Evolutionary conservation across 2,329 filamentous ascomycete species (phyloP), one percentile per base, ranked within the genome.

Genomic region (Tolypocladium nubicola): DNA sequence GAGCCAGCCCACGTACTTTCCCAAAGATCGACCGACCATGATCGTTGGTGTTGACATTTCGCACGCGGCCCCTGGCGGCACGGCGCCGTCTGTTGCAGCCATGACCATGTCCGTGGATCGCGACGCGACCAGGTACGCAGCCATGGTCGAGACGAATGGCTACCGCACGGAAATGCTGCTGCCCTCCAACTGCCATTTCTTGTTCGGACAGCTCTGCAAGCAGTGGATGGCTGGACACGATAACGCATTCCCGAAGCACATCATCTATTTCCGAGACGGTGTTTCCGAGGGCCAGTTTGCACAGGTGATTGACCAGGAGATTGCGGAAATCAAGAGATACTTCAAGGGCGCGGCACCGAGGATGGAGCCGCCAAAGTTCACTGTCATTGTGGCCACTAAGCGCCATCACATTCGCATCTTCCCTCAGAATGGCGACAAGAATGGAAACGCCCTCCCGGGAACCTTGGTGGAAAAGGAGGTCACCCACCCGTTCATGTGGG

Each of bases 321-420:
- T 97, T 0, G 68, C 70, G 0, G 80, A 87, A 61, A 86, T 97
- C 72, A 88, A 87, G 71, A 69, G 76, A 0, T 74, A 76, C 33
- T 80, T 91, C 63, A 64, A 66, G 38, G 69, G 77, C 7, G 64
- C 69, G 3, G 68, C 70, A 4, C 68, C 65, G 1, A 56, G 53
- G 1, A 61, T 63, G 1, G 62, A 84, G 0, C 55, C 62, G 2
- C 75, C 88, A 3, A 88, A 88, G 68, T 86, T 97, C 66, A 91
- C 91, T 0, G 90, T 96, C 13, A 83, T 96, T 45, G 82, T 97
- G 52, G 92, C 89, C 1, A 92, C 89, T 1, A 99, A 99, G 79
- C 88, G 94, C 3, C 94, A 99, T 64, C 93, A 97, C 66, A 85
- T 96, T 56, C 88, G 94, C 19, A 91, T 96, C 70, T 97, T 97